Percentiles rank a stretch among this genome's conserved stretches.
phyloP scores from a whole-genome alignment of 768 basidiomycete genomes.

The Macrolepiota fuliginosa region DNA sequence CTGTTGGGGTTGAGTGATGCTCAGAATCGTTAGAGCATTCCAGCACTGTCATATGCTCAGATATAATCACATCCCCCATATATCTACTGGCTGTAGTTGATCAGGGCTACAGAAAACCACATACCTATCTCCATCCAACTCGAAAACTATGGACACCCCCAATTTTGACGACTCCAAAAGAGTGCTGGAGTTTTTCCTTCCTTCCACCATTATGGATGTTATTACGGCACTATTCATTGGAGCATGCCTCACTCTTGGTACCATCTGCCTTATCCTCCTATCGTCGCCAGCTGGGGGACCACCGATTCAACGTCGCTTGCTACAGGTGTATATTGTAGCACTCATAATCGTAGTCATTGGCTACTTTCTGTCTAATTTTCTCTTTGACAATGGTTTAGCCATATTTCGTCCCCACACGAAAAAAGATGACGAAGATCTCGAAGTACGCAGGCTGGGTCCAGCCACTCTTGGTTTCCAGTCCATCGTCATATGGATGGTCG shows the following conservation, averaged over 20 bases:
- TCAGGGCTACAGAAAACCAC: too few relatives aligned
- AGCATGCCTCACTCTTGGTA: neutral
- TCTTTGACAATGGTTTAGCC: too few relatives aligned
- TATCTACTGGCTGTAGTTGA: too few relatives aligned
- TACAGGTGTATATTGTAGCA: neutral
- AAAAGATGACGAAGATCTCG: too few relatives aligned
- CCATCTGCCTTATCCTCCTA: neutral
- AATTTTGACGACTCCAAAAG: too few relatives aligned
- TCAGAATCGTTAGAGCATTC: too few relatives aligned
- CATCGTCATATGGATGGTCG: neutral
- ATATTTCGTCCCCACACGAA: neutral
- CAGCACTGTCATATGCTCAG: too few relatives aligned
- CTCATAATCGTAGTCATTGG: neutral
- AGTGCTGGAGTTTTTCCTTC: too few relatives aligned
- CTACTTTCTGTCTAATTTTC: neutral
- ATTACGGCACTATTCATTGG: neutral
- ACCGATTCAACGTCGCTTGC: neutral
- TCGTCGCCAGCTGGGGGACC: neutral
- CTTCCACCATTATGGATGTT: neutral
- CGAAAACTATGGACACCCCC: neutral
- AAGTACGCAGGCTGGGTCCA: neutral
- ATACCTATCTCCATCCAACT: neutral
- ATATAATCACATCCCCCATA: too few relatives aligned
- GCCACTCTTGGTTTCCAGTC: neutral
- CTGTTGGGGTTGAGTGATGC: too few relatives aligned